A percentile compares a stretch with the other conserved stretches of the same genome.
These are phyloP conservation scores for Agaricus sinodeliciosus DNA, from an alignment of 768 basidiomycete species.

Conservation along the genomic window DNA sequence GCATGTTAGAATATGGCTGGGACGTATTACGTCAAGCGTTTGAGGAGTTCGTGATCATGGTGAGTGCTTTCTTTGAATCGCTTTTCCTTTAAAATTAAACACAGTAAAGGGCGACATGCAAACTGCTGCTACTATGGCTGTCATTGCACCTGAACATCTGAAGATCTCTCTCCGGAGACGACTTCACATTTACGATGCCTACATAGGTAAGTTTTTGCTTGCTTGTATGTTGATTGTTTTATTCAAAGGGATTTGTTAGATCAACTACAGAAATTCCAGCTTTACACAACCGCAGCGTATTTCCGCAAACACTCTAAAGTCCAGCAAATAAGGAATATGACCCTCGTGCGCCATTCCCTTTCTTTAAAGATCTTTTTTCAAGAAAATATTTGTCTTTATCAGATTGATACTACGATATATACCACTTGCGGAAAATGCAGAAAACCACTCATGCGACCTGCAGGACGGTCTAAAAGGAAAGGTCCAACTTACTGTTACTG, in stretches of 20 bases:
- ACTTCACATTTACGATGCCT: conserved; percentile 57
- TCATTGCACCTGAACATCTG: conserved; percentile 58
- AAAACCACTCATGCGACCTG: conserved; percentile 47
- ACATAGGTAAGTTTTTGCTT: conserved; percentile 49
- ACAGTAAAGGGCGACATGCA: conserved; percentile 67
- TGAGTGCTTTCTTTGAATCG: conserved; percentile 17
- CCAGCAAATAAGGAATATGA: conserved; percentile 44
- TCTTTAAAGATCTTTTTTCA: background rate
- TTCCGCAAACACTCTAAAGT: conserved; percentile 56
- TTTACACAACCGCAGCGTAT: conserved; percentile 68
- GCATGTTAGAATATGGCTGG: conserved; percentile 51
- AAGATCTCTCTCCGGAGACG: conserved; percentile 35
- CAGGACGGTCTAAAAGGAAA: conserved; percentile 17
- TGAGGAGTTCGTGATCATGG: conserved; percentile 60
- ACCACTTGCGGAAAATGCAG: conserved; percentile 64
- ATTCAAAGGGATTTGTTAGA: conserved; percentile 33
- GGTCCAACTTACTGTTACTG: conserved; percentile 44
- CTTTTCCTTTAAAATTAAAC: background rate
- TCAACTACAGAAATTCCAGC: conserved; percentile 49
- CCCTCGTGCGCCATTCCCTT: conserved; percentile 37
- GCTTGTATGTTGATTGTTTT: background rate
- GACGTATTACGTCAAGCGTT: conserved; percentile 45
- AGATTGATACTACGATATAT: conserved; percentile 72
- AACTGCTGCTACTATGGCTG: conserved; percentile 66
- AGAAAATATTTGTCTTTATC: background rate